Evolutionary conservation across 2,329 filamentous ascomycete genomes (phyloP).

Genomic region (Ophiocordyceps camponoti-leonardi): DNA sequence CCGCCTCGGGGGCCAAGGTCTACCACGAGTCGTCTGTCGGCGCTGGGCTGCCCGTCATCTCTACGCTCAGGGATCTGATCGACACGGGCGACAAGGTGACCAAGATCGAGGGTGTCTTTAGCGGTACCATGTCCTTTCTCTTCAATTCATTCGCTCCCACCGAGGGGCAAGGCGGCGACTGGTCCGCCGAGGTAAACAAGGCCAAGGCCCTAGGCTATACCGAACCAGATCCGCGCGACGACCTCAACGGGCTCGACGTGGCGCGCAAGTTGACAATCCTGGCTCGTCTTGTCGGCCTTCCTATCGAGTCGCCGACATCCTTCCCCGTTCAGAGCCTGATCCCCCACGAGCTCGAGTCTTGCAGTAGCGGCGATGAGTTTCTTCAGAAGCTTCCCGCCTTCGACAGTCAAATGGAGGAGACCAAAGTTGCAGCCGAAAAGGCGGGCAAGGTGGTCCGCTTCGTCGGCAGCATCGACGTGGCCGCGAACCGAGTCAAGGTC

Average conservation of each 20-base stretch:
- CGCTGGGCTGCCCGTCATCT: slow-evolving; percentile 83
- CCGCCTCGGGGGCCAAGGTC: slow-evolving; percentile 56
- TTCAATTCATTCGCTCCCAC: slow-evolving; percentile 94
- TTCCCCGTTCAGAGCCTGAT: slow-evolving; percentile 94
- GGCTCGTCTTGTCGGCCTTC: slow-evolving; percentile 66
- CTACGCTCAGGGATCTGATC: slow-evolving; percentile 83
- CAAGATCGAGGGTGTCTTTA: slow-evolving; percentile 93
- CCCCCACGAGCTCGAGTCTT: slow-evolving; percentile 66
- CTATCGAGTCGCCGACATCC: slow-evolving; percentile 65
- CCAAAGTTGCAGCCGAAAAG: slow-evolving; percentile 70
- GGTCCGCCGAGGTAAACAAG: slow-evolving; percentile 81
- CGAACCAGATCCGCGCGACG: slow-evolving; percentile 73
- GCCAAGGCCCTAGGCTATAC: slow-evolving; percentile 90
- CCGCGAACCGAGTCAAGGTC: slow-evolving; percentile 69
- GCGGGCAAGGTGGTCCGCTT: slow-evolving; percentile 88
- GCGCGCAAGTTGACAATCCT: slow-evolving; percentile 94
- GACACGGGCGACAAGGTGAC: slow-evolving; percentile 83
- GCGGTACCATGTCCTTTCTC: slow-evolving; percentile 91
- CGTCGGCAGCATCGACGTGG: slow-evolving; percentile 82
- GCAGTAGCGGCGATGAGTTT: slow-evolving; percentile 69
- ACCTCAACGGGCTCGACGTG: slow-evolving; percentile 76
- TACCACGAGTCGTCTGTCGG: slow-evolving; percentile 95
- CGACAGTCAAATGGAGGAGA: slow-evolving; percentile 76
- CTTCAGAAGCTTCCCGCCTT: slow-evolving; percentile 63
- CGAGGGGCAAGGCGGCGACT: slow-evolving; percentile 55